Conservation (phyloP, 228 moss, liverwort and hornwort species). For the Sphagnum magellanicum region DNA sequence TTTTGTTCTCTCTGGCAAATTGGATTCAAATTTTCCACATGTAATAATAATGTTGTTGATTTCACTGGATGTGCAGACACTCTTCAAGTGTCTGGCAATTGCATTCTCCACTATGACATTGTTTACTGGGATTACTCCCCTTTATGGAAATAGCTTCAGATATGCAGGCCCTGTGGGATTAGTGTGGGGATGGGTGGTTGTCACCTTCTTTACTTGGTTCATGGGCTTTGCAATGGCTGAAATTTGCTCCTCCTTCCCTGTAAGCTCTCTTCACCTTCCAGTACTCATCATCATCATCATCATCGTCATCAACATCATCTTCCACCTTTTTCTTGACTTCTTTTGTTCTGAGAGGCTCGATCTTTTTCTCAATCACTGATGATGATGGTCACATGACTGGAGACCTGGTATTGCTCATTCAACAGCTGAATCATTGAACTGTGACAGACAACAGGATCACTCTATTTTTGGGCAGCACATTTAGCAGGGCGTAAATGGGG, state of each 20-base stretch:
- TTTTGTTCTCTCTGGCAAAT: too few species aligned
- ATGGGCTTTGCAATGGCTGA: slow-evolving; percentile 97
- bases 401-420: too few species aligned
- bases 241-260: slow-evolving; percentile 95
- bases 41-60: background rate
- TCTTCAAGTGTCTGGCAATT: slow-evolving; percentile 95
- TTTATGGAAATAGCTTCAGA: slow-evolving; percentile 71
- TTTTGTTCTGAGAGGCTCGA: too few species aligned
- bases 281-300: too few species aligned
- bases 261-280: slow-evolving; percentile 12
- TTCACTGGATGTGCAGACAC: slow-evolving; percentile 50
- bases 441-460: slow-evolving; percentile 91
- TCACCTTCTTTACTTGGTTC: slow-evolving; percentile 96
- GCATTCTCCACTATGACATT: slow-evolving; percentile 96
- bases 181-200: slow-evolving; percentile 98
- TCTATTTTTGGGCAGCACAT: slow-evolving; percentile 99
- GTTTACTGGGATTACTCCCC: slow-evolving; percentile 87
- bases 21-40: too few species aligned
- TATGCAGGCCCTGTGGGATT: slow-evolving; percentile 74
- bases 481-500: slow-evolving; percentile 90
- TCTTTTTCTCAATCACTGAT: too few species aligned
- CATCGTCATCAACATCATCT: too few species aligned
- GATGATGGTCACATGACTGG: too few species aligned
- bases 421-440: background rate
- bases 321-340: too few species aligned